Evolutionary conservation across 768 basidiomycete species (phyloP).

Genomic region (Suillus luteus): DNA sequence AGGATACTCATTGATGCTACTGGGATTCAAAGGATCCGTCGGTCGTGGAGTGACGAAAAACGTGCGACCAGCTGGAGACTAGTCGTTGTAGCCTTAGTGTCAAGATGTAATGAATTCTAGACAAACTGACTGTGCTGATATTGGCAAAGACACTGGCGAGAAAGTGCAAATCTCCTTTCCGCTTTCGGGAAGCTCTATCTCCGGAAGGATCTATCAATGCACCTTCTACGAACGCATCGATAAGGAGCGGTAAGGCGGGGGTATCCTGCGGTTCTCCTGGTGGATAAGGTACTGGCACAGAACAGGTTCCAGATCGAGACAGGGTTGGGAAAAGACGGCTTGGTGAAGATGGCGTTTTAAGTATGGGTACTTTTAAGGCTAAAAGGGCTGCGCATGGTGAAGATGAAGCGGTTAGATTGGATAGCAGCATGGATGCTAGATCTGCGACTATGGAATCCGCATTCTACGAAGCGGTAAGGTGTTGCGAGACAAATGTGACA

Average conservation of each 20-base stretch:
- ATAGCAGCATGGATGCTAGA: conserved; percentile 94
- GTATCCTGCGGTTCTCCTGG: conserved; percentile 52
- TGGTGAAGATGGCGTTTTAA: conserved; percentile 43
- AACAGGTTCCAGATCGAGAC: conserved; percentile 79
- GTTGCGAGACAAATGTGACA: conserved; percentile 8
- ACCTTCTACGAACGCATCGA: conserved; percentile 86
- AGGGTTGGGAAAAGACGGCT: conserved; percentile 69
- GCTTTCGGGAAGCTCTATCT: conserved; percentile 48
- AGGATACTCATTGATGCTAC: conserved; percentile 67
- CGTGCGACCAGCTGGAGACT: conserved; percentile 77
- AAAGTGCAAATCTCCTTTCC: conserved; percentile 88
- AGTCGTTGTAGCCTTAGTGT: conserved; percentile 4
- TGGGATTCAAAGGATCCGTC: conserved; percentile 44
- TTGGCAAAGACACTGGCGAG: conserved; percentile 95
- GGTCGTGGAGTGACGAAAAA: conserved; percentile 78
- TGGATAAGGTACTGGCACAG: conserved; percentile 73
- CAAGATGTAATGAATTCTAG: neutral
- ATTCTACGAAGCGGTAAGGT: conserved; percentile 52
- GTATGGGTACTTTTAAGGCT: conserved; percentile 63
- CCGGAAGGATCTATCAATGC: conserved; percentile 54
- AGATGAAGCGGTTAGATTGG: conserved; percentile 85
- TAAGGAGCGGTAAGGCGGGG: conserved; percentile 74
- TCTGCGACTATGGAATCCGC: conserved; percentile 90
- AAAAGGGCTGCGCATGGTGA: conserved; percentile 65
- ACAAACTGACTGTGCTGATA: conserved; percentile 65